Evolutionary conservation across 2,329 filamentous ascomycete species (phyloP), one percentile per base, ranked within the genome.

Genomic region (Scytalidium sp.): DNA sequence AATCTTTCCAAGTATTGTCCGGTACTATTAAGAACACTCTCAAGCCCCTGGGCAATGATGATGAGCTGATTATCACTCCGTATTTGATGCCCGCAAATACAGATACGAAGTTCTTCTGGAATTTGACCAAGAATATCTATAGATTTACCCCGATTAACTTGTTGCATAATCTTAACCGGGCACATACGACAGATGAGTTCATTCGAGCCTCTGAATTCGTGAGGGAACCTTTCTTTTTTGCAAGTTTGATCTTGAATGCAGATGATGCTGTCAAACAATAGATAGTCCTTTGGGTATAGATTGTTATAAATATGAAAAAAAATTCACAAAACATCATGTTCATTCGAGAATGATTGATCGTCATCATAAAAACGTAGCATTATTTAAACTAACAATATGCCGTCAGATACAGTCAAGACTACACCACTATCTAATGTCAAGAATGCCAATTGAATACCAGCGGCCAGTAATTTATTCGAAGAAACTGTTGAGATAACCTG

Each of bases 121-220:
- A 62, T 45, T 50, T 70, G n/a, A 66, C 65, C 3, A 55, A 51
- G 19, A 62, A 70, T 40, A 58, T 70, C 13, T 70, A 70, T 55
- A 65, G 68, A 25, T 70, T 65, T 63, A 59, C 58, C 1, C 67
- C 68, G 6, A 55, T 56, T 42, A 29, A 29, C 25, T 29, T 29
- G 25, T 25, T 46, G 22, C 25, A 46, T 15, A 46, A n/a, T 7
- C 44, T 46, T 25, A 46, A 46, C 19, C 25, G 44, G 22, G 44
- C 44, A 32, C 44, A 46, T 46, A 46, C 44, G 19, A 46, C 44
- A 39, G 44, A 46, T 21, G 44, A 46, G 32, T 63, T 63, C 50
- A 63, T 63, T 47, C 50, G 50, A 3, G 60, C 58, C 2, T 50
- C 54, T 9, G 60, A 60, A 40, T 63, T 63, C 47, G 60, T 63